Evolutionary conservation across 768 basidiomycete species (phyloP).

Genomic region (Tremella mesenterica): DNA sequence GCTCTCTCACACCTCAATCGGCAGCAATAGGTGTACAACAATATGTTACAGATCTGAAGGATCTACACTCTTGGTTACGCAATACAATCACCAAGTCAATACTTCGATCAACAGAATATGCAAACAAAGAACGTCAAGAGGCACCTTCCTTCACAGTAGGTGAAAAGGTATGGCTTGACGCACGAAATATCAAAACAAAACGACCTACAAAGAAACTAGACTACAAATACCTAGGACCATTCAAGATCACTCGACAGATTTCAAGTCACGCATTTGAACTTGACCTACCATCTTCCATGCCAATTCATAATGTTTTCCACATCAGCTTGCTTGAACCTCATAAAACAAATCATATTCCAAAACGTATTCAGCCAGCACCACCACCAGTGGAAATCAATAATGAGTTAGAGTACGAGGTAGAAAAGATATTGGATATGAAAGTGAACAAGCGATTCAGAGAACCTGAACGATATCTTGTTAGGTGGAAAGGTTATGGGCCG

Average conservation of each 20-base stretch:
- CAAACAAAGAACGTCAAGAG: constrained; percentile 20
- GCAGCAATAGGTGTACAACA: neutral
- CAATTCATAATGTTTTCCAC: constrained; percentile 17
- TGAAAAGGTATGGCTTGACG: constrained; percentile 13
- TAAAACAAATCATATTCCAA: neutral
- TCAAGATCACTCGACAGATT: constrained; percentile 10
- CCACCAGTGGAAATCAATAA: constrained; percentile 4
- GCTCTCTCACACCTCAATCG: neutral
- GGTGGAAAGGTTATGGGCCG: constrained; percentile 1
- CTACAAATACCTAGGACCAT: constrained; percentile 21
- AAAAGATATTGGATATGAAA: neutral
- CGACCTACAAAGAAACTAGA: constrained; percentile 28
- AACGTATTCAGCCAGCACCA: neutral
- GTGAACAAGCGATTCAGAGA: neutral
- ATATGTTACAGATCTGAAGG: neutral
- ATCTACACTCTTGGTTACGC: constrained; percentile 3
- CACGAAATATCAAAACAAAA: constrained; percentile 14
- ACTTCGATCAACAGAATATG: constrained; percentile 32
- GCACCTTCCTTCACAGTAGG: constrained; percentile 16
- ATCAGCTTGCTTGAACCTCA: constrained; percentile 12
- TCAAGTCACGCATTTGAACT: constrained; percentile 8
- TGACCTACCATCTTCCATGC: constrained; percentile 8
- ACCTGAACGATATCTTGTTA: neutral
- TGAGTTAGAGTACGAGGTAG: constrained; percentile 1
- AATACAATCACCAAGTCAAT: constrained; percentile 17